Evolutionary conservation across 2,329 filamentous ascomycete genomes (phyloP).

Genomic region (Fusarium coicis): DNA sequence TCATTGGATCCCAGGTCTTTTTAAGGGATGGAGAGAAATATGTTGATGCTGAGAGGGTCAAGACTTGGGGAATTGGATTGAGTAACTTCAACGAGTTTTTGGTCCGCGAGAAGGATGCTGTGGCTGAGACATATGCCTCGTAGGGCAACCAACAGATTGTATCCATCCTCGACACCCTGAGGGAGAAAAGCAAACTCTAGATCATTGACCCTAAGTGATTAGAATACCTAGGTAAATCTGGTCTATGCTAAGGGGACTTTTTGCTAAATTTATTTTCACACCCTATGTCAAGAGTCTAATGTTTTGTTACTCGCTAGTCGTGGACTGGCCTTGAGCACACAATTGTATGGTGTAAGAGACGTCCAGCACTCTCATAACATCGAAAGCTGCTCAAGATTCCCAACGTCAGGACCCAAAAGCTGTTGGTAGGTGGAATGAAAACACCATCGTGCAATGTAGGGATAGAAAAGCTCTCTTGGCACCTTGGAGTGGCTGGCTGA

Average conservation of each 20-base stretch:
- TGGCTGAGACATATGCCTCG: background rate
- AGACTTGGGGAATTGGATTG: background rate
- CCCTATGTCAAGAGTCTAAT: background rate
- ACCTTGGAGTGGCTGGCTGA: fast-evolving
- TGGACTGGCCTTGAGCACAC: no score
- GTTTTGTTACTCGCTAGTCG: background rate
- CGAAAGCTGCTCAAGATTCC: background rate
- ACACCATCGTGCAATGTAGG: background rate
- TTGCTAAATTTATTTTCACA: fast-evolving
- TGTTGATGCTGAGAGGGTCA: background rate
- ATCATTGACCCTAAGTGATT: fast-evolving
- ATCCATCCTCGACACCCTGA: fast-evolving
- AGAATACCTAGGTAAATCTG: background rate
- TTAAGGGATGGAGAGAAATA: background rate
- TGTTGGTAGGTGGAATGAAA: background rate
- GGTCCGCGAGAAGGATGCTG: background rate
- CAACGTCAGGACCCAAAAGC: fast-evolving
- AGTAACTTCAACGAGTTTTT: background rate
- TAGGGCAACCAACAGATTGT: background rate
- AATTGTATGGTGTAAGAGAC: fast-evolving
- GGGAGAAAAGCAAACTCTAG: background rate
- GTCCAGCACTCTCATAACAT: fast-evolving
- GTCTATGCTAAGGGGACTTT: fast-evolving
- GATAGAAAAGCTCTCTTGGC: background rate
- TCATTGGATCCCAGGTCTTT: background rate